Evolutionary conservation across 108 stramenopile species (phyloP).

Genomic region (Conticribra weissflogii): DNA sequence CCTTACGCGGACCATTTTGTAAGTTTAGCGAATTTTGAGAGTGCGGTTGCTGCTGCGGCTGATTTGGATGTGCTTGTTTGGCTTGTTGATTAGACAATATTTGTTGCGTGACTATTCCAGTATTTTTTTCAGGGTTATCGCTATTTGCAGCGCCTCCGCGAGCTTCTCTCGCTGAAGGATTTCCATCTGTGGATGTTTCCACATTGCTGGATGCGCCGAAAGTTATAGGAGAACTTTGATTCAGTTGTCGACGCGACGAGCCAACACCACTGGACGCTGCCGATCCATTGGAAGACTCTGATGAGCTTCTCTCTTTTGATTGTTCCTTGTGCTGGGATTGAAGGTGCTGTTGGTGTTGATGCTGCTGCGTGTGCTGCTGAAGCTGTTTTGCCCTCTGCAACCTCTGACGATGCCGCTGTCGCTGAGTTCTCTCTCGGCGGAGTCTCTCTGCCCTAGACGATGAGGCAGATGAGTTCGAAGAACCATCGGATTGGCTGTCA

Average conservation of each 20-base stretch:
- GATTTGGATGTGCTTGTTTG: neutral
- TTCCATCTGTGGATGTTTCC: neutral
- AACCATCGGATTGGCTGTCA: constrained; percentile 11
- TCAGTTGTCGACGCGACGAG: constrained; percentile 12
- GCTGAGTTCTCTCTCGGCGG: constrained; percentile 38
- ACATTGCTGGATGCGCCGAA: neutral
- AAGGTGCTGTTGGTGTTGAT: constrained; percentile 6
- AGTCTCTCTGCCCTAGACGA: constrained; percentile 33
- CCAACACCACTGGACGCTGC: constrained; percentile 16
- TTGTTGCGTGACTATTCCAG: neutral
- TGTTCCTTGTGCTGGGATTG: neutral
- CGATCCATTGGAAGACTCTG: constrained; percentile 9
- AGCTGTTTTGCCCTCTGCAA: constrained; percentile 43
- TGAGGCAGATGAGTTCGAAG: constrained; percentile 14
- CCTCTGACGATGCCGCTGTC: constrained; percentile 43
- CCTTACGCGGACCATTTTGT: neutral
- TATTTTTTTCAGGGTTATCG: constrained; percentile 6
- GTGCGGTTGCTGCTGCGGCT: constrained; percentile 15
- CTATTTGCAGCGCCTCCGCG: neutral
- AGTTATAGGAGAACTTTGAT: neutral
- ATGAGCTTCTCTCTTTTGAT: neutral
- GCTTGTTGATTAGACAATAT: neutral
- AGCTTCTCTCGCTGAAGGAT: neutral
- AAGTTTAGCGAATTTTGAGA: constrained; percentile 4
- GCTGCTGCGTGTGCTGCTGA: constrained; percentile 37